Conservation (phyloP, 1,284 basidiomycete genomes). For the Cryptococcus depauperatus region DNA sequence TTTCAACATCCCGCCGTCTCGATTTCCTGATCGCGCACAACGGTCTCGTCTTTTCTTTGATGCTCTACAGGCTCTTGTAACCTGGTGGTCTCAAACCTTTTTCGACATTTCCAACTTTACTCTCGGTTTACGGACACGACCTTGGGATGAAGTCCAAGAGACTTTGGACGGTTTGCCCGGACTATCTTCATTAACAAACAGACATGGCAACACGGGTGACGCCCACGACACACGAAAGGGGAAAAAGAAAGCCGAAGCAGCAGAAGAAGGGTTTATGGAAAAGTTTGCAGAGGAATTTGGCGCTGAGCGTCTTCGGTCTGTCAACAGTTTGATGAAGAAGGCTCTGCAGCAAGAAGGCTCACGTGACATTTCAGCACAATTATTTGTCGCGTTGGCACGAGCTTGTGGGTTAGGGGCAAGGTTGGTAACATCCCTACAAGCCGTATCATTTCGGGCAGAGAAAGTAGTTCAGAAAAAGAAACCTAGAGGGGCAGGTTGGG, state of each 20-base stretch:
- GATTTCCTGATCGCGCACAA: slow-evolving; percentile 65
- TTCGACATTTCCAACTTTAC: slow-evolving; percentile 52
- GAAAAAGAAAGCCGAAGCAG: slow-evolving; percentile 40
- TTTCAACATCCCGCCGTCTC: slow-evolving; percentile 75
- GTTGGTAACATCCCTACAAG: slow-evolving; percentile 82
- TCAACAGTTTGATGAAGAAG: slow-evolving; percentile 84
- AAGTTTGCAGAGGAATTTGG: slow-evolving; percentile 47
- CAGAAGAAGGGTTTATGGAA: slow-evolving; percentile 25
- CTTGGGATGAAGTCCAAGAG: slow-evolving; percentile 56
- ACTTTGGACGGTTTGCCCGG: slow-evolving; percentile 36
- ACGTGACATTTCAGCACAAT: slow-evolving; percentile 77
- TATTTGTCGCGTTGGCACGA: slow-evolving; percentile 85
- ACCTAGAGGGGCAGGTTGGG: slow-evolving; percentile 22
- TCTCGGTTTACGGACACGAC: slow-evolving; percentile 55
- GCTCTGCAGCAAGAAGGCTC: slow-evolving; percentile 70
- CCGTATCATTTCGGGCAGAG: slow-evolving; percentile 66
- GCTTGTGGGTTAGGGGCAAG: slow-evolving; percentile 79
- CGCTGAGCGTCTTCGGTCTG: slow-evolving; percentile 62
- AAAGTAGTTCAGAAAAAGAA: slow-evolving; percentile 36
- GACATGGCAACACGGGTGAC: slow-evolving; percentile 5
- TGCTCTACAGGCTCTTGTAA: slow-evolving; percentile 61
- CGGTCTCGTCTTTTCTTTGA: slow-evolving; percentile 78
- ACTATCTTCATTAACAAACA: slow-evolving; percentile 13
- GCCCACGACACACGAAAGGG: slow-evolving; percentile 31
- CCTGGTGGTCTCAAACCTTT: slow-evolving; percentile 71